Percentiles rank a stretch among this genome's conserved stretches.
phyloP scores from a whole-genome alignment of 2,329 filamentous ascomycete genomes.

The Cladosporium colombiae region DNA sequence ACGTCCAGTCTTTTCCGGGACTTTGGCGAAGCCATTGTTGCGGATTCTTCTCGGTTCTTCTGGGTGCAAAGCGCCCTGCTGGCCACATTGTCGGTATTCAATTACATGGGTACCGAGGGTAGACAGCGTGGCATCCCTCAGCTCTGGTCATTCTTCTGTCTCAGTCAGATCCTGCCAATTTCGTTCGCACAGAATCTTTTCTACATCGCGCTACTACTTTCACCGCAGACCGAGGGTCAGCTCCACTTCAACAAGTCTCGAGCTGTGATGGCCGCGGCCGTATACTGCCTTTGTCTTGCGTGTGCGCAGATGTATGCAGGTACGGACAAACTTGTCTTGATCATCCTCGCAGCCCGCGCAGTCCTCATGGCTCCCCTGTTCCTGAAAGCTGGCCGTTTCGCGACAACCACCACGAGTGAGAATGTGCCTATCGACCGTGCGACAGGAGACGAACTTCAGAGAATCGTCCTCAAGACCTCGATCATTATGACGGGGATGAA shows the following conservation, averaged over 20 bases:
- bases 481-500: slow-evolving; percentile 21
- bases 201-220: slow-evolving; percentile 32
- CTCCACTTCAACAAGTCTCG: slow-evolving; percentile 12
- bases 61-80: slow-evolving; percentile 32
- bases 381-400: slow-evolving; percentile 12
- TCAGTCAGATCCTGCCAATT: slow-evolving; percentile 39
- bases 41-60: slow-evolving; percentile 25
- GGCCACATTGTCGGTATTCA: slow-evolving; percentile 29
- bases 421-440: slow-evolving; percentile 19
- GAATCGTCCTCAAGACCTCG: slow-evolving; percentile 12
- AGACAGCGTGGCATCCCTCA: slow-evolving; percentile 29
- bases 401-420: neutral
- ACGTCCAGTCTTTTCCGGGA: slow-evolving; percentile 37
- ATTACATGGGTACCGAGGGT: slow-evolving; percentile 36
- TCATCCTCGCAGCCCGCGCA: slow-evolving; percentile 29
- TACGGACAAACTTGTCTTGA: slow-evolving; percentile 24
- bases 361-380: slow-evolving; percentile 29
- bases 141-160: slow-evolving; percentile 37
- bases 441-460: slow-evolving; percentile 17
- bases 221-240: neutral
- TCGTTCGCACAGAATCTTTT: slow-evolving; percentile 39
- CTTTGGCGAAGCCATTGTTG: slow-evolving; percentile 37
- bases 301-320: slow-evolving; percentile 20
- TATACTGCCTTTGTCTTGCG: slow-evolving; percentile 25
- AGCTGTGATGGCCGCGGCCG: slow-evolving; percentile 12